A percentile compares a stretch with the other conserved stretches of the same genome.
These are phyloP conservation scores for Pyrenopolyporus hunteri DNA, from an alignment of 495 filamentous ascomycete genomes.

Conservation along the genomic window DNA sequence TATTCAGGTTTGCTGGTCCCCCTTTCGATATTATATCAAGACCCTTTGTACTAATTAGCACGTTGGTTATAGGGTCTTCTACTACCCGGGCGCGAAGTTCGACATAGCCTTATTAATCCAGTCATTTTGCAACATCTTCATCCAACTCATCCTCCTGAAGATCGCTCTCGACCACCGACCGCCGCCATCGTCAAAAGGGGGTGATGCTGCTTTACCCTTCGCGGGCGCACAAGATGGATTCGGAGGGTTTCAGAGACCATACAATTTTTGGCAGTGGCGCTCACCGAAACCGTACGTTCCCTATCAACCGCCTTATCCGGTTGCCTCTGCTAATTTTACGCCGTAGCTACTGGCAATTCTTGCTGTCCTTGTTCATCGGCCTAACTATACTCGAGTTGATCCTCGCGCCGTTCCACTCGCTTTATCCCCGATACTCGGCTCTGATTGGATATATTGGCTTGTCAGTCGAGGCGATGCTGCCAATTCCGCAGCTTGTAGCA, in stretches of 20 bases:
- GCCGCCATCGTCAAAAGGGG: conserved; percentile 60
- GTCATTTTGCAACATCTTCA: conserved; percentile 81
- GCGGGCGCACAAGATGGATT: conserved; percentile 60
- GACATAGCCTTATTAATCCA: conserved; percentile 81
- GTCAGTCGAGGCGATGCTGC: conserved; percentile 85
- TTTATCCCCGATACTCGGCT: conserved; percentile 70
- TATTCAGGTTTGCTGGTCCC: conserved; percentile 71
- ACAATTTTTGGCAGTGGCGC: conserved; percentile 94
- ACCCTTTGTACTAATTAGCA: conserved; percentile 15
- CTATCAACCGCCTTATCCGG: not conserved
- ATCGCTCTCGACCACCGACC: conserved; percentile 89
- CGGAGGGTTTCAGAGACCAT: conserved; percentile 67
- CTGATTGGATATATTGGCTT: conserved; percentile 84
- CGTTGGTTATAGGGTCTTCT: conserved; percentile 71
- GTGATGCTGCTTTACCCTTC: conserved; percentile 61
- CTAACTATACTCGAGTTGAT: conserved; percentile 75
- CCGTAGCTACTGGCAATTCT: conserved; percentile 83
- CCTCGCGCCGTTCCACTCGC: conserved; percentile 62
- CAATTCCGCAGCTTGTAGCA: conserved; percentile 83
- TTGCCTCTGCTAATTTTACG: conserved; percentile 12
- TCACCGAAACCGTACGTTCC: conserved; percentile 69
- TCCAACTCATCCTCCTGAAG: conserved; percentile 85
- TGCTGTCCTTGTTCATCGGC: conserved; percentile 70
- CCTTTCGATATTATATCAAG: not conserved
- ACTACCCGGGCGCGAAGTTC: conserved; percentile 90